A percentile compares a stretch with the other conserved stretches of the same genome.
Evolutionary conservation across 2,329 filamentous ascomycete genomes (phyloP).

Genomic region (Akanthomyces muscarius): DNA sequence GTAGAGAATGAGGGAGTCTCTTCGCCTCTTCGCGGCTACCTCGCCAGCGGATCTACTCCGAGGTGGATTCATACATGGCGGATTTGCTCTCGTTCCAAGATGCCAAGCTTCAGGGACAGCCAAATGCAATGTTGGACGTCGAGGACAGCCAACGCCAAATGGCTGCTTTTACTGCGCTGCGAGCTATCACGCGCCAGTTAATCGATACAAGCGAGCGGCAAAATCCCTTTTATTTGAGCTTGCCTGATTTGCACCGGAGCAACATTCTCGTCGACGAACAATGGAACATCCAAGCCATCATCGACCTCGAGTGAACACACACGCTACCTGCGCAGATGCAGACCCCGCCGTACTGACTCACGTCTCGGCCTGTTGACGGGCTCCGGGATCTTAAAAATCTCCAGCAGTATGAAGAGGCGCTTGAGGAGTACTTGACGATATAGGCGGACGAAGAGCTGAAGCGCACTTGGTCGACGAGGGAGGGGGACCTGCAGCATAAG

Average conservation of each 20-base stretch:
- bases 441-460: neutral
- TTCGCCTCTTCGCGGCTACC: slow-evolving; percentile 26
- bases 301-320: slow-evolving; percentile 31
- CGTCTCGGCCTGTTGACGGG: slow-evolving; percentile 14
- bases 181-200: slow-evolving; percentile 24
- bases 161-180: slow-evolving; percentile 27
- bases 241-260: slow-evolving; percentile 35
- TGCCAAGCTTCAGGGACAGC: slow-evolving; percentile 30
- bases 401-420: neutral
- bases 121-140: slow-evolving; percentile 28
- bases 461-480: neutral
- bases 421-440: neutral
- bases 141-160: slow-evolving; percentile 29
- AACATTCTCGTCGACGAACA: slow-evolving; percentile 33
- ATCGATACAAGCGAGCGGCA: slow-evolving; percentile 16
- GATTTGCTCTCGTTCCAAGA: slow-evolving; percentile 34
- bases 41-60: slow-evolving; percentile 29
- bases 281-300: slow-evolving; percentile 29
- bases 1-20: slow-evolving; percentile 33
- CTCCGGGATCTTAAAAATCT: neutral
- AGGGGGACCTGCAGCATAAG: neutral
- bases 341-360: slow-evolving; percentile 28
- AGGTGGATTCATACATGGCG: slow-evolving; percentile 26
- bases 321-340: slow-evolving; percentile 26
- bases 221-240: slow-evolving; percentile 27